Conservation (phyloP, 257 asterid species). For the Gentiana dahurica region DNA sequence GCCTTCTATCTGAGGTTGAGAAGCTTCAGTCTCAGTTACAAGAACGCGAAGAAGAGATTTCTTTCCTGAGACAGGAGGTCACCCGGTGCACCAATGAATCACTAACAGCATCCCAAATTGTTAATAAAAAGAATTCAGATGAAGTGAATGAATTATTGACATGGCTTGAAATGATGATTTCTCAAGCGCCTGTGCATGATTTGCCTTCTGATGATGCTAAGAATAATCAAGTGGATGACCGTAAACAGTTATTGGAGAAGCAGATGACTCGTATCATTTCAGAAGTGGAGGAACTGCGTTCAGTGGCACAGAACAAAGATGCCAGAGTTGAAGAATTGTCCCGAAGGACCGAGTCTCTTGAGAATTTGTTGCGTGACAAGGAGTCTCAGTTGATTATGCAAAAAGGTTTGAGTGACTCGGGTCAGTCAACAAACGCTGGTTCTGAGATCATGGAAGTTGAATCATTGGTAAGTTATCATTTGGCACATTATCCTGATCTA, state of each 20-base stretch:
- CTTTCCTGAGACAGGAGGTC: slow-evolving; percentile 97
- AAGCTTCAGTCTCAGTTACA: slow-evolving; percentile 86
- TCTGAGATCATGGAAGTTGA: slow-evolving; percentile 90
- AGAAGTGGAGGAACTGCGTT: slow-evolving; percentile 78
- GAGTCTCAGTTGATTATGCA: slow-evolving; percentile 58
- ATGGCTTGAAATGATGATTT: slow-evolving; percentile 57
- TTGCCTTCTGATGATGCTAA: slow-evolving; percentile 28
- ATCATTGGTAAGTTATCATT: slow-evolving; percentile 49
- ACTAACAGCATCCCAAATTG: slow-evolving; percentile 59
- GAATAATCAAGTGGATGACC: slow-evolving; percentile 27
- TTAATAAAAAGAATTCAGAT: slow-evolving; percentile 47
- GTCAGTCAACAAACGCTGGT: slow-evolving; percentile 34
- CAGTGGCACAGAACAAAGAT: slow-evolving; percentile 41
- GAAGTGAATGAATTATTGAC: slow-evolving; percentile 58
- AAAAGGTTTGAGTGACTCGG: slow-evolving; percentile 50
- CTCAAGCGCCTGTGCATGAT: slow-evolving; percentile 39
- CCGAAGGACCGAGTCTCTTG: slow-evolving; percentile 50
- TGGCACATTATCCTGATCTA: slow-evolving; percentile 6
- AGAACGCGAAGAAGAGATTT: slow-evolving; percentile 86
- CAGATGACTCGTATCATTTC: slow-evolving; percentile 53
- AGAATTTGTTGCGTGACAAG: slow-evolving; percentile 55
- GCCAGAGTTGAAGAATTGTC: slow-evolving; percentile 59
- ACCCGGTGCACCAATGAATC: slow-evolving; percentile 90
- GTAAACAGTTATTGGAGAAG: slow-evolving; percentile 51
- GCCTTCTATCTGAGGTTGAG: slow-evolving; percentile 89